Evolutionary conservation across 129 eudicot species (phyloP).

Genomic region (Oenanthe sinensis): DNA sequence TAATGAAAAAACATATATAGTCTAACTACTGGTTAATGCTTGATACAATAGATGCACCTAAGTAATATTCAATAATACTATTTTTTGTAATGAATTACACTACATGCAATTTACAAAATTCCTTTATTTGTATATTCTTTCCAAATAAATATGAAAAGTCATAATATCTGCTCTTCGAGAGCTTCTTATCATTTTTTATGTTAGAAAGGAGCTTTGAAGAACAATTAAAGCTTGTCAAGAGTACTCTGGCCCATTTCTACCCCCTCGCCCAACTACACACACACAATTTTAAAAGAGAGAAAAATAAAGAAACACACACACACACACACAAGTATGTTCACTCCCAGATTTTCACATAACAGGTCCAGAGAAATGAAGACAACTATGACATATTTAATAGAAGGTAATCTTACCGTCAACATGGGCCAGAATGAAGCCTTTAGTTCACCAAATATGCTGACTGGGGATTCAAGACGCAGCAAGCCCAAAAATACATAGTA

Average conservation of each 20-base stretch:
- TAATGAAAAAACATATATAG: not conserved
- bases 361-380: not conserved
- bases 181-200: not conserved
- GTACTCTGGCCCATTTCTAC: not conserved
- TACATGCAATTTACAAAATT: not conserved
- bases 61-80: not conserved
- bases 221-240: not conserved
- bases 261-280: too few relatives aligned
- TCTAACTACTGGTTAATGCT: not conserved
- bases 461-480: conserved; percentile 76
- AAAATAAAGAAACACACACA: too few relatives aligned
- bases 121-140: not conserved
- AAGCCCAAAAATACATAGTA: conserved; percentile 66
- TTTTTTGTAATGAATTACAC: not conserved
- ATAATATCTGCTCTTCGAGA: not conserved
- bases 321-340: not conserved
- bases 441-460: conserved; percentile 47
- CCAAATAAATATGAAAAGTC: not conserved
- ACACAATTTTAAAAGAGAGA: too few relatives aligned
- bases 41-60: not conserved
- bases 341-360: too few relatives aligned
- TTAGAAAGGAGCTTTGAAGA: not conserved
- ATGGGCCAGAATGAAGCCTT: conserved; percentile 74
- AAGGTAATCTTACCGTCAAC: conserved; percentile 60
- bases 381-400: not conserved